Evolutionary conservation across 1,284 basidiomycete species (phyloP).

Genomic region (Papiliotrema nemorosa): DNA sequence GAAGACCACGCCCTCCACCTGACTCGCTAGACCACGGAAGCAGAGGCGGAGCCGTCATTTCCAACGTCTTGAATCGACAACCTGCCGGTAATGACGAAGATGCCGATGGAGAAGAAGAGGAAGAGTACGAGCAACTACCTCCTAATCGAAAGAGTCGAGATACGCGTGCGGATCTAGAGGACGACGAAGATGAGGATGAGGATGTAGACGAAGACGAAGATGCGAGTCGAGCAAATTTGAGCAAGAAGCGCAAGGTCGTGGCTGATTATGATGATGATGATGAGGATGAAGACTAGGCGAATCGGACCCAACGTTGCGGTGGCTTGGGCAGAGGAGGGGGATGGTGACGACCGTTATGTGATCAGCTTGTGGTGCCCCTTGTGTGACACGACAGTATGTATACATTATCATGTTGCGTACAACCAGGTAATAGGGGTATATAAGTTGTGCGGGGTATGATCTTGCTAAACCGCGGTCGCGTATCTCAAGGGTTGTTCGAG

Average conservation of each 20-base stretch:
- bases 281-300: conserved; percentile 11
- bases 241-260: conserved; percentile 19
- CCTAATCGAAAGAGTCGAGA: conserved; percentile 1
- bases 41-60: conserved; percentile 20
- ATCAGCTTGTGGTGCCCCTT: background rate
- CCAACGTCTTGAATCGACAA: background rate
- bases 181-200: conserved; percentile 16
- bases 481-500: background rate
- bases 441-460: background rate
- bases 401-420: background rate
- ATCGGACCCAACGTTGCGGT: too few species aligned
- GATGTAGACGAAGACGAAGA: conserved; percentile 54
- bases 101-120: conserved; percentile 55
- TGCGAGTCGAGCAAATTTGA: conserved; percentile 5
- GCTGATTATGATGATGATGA: conserved; percentile 30
- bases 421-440: background rate
- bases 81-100: conserved; percentile 60
- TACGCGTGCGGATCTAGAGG: conserved; percentile 6
- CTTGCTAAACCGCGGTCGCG: too few species aligned
- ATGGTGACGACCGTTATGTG: too few species aligned
- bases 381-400: background rate
- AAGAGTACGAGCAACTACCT: conserved; percentile 1
- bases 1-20: conserved; percentile 23
- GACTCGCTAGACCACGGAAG: conserved; percentile 24
- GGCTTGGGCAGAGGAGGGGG: too few species aligned